A percentile compares a stretch with the other conserved stretches of the same genome.
phyloP scores from a whole-genome alignment of 805 yeast genomes.

The Wickerhamiella allomyrinae region DNA sequence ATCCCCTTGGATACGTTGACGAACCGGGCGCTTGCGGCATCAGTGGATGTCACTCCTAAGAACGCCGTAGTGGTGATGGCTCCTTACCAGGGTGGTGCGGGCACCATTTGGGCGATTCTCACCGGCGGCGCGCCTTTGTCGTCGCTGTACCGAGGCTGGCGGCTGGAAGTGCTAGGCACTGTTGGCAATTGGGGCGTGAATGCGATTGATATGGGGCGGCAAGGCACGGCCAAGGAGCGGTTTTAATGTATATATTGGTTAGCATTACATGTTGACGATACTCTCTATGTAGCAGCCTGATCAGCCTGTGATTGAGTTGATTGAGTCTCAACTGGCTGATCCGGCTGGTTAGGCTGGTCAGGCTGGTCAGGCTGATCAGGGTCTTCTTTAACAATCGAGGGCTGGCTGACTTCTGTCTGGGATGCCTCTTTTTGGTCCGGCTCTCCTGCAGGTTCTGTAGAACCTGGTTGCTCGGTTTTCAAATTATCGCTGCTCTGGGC shows the following conservation, averaged over 20 bases:
- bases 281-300: too few relatives aligned
- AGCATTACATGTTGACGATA: background rate
- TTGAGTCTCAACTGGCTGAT: too few relatives aligned
- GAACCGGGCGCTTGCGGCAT: constrained; percentile 68
- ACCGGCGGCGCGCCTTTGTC: constrained; percentile 32
- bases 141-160: constrained; percentile 76
- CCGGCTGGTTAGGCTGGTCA: too few relatives aligned
- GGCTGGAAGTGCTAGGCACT: constrained; percentile 65
- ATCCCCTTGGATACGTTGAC: constrained; percentile 80
- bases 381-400: too few relatives aligned
- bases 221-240: constrained; percentile 2
- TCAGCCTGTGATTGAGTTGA: too few relatives aligned
- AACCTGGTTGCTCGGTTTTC: background rate
- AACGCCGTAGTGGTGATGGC: constrained; percentile 36
- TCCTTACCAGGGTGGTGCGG: constrained; percentile 42
- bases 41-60: constrained; percentile 26
- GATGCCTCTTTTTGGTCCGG: background rate
- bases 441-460: background rate
- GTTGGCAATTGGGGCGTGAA: constrained; percentile 63
- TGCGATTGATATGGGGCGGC: constrained; percentile 13
- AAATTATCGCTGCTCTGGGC: background rate
- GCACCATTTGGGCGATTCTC: constrained; percentile 38
- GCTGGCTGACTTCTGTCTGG: too few relatives aligned
- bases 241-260: background rate
- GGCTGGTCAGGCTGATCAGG: too few relatives aligned